Evolutionary conservation across 257 asterid genomes (phyloP).

Genomic region (Jasminum sambac): DNA sequence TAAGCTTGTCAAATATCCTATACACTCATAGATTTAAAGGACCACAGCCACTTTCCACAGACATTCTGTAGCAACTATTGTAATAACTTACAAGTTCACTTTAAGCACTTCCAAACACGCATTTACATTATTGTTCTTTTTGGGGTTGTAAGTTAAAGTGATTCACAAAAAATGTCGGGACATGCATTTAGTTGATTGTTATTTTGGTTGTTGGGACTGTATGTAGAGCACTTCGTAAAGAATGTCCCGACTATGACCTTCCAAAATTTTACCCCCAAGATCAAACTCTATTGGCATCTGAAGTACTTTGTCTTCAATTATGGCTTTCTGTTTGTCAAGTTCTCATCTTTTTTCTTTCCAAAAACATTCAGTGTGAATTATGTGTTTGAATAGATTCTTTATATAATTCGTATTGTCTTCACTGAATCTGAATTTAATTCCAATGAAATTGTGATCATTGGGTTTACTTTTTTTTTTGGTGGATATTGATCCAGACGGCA

Average conservation of each 20-base stretch:
- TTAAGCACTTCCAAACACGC: too few species aligned
- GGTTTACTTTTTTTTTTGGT: constrained; percentile 22
- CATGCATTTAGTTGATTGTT: background rate
- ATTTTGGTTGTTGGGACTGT: background rate
- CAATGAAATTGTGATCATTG: background rate
- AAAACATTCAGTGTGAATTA: background rate
- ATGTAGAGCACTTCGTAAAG: background rate
- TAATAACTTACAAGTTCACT: too few species aligned
- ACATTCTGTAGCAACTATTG: too few species aligned
- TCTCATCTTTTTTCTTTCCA: background rate
- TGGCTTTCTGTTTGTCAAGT: background rate
- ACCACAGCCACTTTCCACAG: too few species aligned
- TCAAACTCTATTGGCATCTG: background rate
- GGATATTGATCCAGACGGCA: constrained; percentile 59
- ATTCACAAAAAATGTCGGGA: too few species aligned
- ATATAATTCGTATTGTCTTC: background rate
- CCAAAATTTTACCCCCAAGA: background rate
- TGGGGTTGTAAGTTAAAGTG: too few species aligned
- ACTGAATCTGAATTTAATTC: background rate
- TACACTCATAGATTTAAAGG: too few species aligned
- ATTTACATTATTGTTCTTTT: too few species aligned
- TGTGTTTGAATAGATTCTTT: background rate
- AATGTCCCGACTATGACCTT: background rate
- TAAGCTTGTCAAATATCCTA: too few species aligned
- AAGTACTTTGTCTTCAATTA: background rate